phyloP scores from a whole-genome alignment of 345 rosid genomes.

The Lagerstroemia speciosa region DNA sequence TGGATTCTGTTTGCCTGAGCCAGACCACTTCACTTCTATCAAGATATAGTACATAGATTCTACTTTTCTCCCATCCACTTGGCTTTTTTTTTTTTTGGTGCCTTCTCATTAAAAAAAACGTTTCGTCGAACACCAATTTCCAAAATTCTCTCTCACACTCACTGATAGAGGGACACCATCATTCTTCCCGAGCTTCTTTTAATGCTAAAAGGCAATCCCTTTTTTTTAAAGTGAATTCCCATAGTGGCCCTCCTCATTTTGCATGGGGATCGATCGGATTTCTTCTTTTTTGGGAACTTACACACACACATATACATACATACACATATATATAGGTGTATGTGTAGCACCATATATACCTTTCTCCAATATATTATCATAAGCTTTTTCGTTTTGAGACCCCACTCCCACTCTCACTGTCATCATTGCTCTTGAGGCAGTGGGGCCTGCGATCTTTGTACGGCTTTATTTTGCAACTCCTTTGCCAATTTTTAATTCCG shows the following conservation, averaged over 20 bases:
- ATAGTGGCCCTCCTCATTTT: background rate
- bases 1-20: background rate
- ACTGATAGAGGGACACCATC: conserved; percentile 7
- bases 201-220: background rate
- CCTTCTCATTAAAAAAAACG: no score
- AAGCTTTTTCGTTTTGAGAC: background rate
- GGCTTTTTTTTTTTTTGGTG: no score
- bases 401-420: conserved; percentile 8
- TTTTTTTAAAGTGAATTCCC: background rate
- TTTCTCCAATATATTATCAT: background rate
- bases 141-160: conserved; percentile 5
- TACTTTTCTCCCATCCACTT: background rate
- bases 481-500: no score
- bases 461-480: background rate
- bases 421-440: conserved; percentile 7
- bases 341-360: no score
- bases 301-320: background rate
- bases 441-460: background rate
- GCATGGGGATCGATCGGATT: conserved; percentile 9
- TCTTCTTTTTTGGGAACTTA: background rate
- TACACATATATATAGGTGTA: background rate
- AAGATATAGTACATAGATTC: conserved; percentile 2
- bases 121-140: background rate
- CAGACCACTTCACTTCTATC: background rate
- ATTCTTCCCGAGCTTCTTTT: background rate